These are phyloP conservation scores for Thoreauomyces humboldtii DNA, from an alignment of 192 early-diverging fungal genomes.

Conservation along the genomic window DNA sequence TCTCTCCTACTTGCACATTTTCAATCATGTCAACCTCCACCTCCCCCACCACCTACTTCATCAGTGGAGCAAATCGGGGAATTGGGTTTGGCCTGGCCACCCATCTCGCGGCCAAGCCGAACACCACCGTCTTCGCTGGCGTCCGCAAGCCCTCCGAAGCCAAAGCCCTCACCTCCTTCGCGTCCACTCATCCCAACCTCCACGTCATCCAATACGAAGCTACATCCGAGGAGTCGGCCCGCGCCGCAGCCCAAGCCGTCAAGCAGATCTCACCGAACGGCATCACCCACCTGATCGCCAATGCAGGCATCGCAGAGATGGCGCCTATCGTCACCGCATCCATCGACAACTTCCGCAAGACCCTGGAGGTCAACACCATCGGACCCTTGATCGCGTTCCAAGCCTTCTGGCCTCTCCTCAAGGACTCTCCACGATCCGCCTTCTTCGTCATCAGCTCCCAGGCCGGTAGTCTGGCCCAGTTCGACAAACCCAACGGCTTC, in stretches of 20 bases:
- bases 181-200: neutral
- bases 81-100: slow-evolving; percentile 4
- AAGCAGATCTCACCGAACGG: neutral
- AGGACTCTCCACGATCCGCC: neutral
- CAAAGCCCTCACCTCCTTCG: neutral
- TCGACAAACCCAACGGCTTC: neutral
- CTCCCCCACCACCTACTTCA: neutral
- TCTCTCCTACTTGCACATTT: too few species aligned
- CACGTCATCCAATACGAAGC: slow-evolving; percentile 15
- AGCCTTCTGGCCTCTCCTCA: slow-evolving; percentile 5
- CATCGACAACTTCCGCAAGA: neutral
- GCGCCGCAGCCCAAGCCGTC: neutral
- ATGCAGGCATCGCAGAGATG: slow-evolving; percentile 5
- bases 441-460: slow-evolving; percentile 2
- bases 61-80: slow-evolving; percentile 17
- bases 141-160: slow-evolving; percentile 6
- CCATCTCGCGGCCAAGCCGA: neutral
- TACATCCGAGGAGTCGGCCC: neutral
- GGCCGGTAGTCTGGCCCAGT: neutral
- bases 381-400: slow-evolving; percentile 4
- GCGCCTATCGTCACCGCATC: neutral
- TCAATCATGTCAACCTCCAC: neutral
- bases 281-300: neutral
- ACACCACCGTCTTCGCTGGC: slow-evolving; percentile 16
- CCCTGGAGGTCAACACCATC: slow-evolving; percentile 8